These are phyloP conservation scores for Sporothrix curviconia DNA, from an alignment of 2,329 filamentous ascomycete genomes.

Conservation along the genomic window DNA sequence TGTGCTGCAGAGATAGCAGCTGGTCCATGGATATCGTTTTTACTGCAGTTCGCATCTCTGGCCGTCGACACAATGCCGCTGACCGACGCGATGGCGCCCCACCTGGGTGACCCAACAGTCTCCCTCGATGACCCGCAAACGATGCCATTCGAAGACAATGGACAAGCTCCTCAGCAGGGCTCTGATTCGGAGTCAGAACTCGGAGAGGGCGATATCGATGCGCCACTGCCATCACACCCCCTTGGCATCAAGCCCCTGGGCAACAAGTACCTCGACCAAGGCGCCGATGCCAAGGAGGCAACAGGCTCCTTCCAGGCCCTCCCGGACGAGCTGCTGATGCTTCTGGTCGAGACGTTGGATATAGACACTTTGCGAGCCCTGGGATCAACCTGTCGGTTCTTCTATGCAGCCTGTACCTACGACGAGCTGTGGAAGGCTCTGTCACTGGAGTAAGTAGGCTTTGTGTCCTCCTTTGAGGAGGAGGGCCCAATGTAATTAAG, in stretches of 20 bases:
- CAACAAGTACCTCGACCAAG: slow-evolving; percentile 66
- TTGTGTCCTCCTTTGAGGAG: too few relatives aligned
- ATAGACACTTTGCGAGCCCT: slow-evolving; percentile 54
- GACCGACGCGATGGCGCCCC: slow-evolving; percentile 5
- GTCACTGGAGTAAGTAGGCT: slow-evolving; percentile 81
- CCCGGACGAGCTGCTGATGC: slow-evolving; percentile 73
- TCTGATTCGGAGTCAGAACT: not conserved
- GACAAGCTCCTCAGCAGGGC: too few relatives aligned
- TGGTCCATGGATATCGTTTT: too few relatives aligned
- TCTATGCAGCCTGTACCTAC: slow-evolving; percentile 76
- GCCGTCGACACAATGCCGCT: slow-evolving; percentile 7
- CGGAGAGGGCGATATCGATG: slow-evolving; percentile 7
- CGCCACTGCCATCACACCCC: slow-evolving; percentile 68
- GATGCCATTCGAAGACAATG: too few relatives aligned
- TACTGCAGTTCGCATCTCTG: too few relatives aligned
- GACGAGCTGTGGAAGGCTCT: slow-evolving; percentile 88
- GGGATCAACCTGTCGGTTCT: slow-evolving; percentile 72
- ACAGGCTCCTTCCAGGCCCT: slow-evolving; percentile 61
- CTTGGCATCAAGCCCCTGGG: slow-evolving; percentile 80
- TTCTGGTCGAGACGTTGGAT: slow-evolving; percentile 71
- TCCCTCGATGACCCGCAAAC: not conserved
- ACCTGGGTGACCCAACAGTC: slow-evolving; percentile 9
- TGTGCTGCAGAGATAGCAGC: not conserved
- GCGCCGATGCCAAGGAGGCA: slow-evolving; percentile 57
- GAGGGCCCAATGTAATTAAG: too few relatives aligned